Evolutionary conservation across 2,329 filamentous ascomycete species (phyloP), one percentile per base, ranked within the genome.

Genomic region (Periconia sp.): DNA sequence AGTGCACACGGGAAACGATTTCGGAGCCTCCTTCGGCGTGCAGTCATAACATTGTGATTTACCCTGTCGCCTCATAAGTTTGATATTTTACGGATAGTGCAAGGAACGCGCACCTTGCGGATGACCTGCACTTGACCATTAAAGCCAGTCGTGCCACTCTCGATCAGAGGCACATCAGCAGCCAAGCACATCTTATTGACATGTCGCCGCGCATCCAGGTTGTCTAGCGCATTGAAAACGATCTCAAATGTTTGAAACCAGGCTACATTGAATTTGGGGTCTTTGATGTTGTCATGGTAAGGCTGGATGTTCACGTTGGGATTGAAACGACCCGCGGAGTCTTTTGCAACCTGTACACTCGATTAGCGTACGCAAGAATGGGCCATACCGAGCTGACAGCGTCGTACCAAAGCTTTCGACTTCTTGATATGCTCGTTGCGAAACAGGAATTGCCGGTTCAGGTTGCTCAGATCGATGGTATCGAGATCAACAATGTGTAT

Each of bases 71-170:
- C 9, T 19, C 27, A 19, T 35, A 31, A 17, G 13, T 19, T 19
- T 46, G 19, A 6, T 11, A 46, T 23, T 5, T 14, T 41, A 10
- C 44, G 2, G 10, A n/a, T 10, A 33, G 20, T 46, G 18, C 31
- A 6, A 14, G 14, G 15, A 41, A 20, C 44, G 50, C 63, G 40
- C 57, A 83, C 81, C 76, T 92, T 93, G 74, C 91, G 92, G 73
- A 99, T 99, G 19, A 96, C 91, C 74, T 97, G 93, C 5, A 97
- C 93, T 72, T 99, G 93, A 18, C 94, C 94, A 67, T 96, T 96
- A 80, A 97, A 99, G 1, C 94, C 94, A 0, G 94, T 97, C 0
- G 94, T 99, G 41, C 94, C 94, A 71, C 93, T 97, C 78, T 99
- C 94, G 50, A 99, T 89, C 60, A 99, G 77, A 11, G 94, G 92